Base-by-base conservation (phyloP, 176 grass and related monocot genomes). In the Poa annua region DNA sequence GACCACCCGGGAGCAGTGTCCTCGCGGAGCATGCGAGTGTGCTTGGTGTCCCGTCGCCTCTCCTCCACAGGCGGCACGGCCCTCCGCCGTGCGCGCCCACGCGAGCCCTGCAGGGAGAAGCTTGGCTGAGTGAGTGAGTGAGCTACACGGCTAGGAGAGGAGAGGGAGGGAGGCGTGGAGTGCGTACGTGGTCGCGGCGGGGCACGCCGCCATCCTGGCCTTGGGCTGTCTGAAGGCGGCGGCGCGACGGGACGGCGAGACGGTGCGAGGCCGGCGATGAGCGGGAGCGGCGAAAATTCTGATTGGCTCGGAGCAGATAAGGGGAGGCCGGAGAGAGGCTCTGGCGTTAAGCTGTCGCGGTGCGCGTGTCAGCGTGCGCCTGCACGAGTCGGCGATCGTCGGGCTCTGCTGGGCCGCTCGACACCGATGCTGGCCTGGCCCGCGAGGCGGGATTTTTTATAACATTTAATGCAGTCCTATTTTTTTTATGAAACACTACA, bases 271-370 rank as follows among this genome's bases (percentile, higher is more conserved):
- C 29, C 36, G 17, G 19, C 16, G 71, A n/a, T 8, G 52, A 5
- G 70, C 11, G 22, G 36, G 66, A 47, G 81, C 24, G 55, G 81
- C 26, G 47, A 61, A 61, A 61, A 15, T 33, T 44, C 35, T 7
- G 38, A 59, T 24, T 85, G 82, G 82, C 61, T 61, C 12, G 77
- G 50, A 68, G 76, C 51, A 77, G 87, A 89, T 89, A 88, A 88
- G 87, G 59, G 17, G 19, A 8, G 4, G 17, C 10, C 19, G 16
- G 10, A 12, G 61, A 13, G 1, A 19, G 39, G 11, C 52, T 16
- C 10, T n/a, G n/a, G n/a, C n/a, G n/a, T n/a, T n/a, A n/a, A n/a
- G 41, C 68, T 21, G 34, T 32, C 25, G 25, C 25, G 25, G 45
- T 25, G 55, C 19, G 1, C 19, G 21, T 60, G 56, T 33, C 61